Conservation (phyloP, 2,329 filamentous ascomycete species). For the Zymoseptoria pseudotritici region DNA sequence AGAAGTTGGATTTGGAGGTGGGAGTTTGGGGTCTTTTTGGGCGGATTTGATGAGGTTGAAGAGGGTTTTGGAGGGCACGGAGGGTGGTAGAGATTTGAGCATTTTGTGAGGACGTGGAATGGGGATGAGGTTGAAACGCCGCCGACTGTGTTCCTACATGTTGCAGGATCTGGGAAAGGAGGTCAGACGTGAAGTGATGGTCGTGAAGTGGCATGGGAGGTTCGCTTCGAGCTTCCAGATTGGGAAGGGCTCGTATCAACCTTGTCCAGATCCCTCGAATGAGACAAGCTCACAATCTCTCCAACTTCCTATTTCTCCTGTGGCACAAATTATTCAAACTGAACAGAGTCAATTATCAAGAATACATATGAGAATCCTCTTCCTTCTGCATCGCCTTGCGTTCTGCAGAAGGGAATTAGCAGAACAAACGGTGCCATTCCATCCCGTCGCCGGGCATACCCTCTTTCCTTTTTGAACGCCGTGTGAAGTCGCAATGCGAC, state of each 20-base stretch:
- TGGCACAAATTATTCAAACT: no score
- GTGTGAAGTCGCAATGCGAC: no score
- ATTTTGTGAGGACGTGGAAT: neutral
- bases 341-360: no score
- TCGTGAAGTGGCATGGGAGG: neutral
- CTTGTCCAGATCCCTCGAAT: no score
- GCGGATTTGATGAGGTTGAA: slow-evolving; percentile 7
- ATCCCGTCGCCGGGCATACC: no score
- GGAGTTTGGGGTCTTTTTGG: slow-evolving; percentile 11
- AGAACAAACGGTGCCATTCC: no score
- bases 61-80: slow-evolving; percentile 6
- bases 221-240: neutral
- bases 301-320: no score
- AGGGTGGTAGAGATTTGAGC: neutral
- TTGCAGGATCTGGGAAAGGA: neutral
- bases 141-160: neutral
- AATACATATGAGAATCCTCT: no score
- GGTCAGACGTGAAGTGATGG: neutral
- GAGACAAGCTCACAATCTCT: no score
- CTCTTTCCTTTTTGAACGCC: no score
- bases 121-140: neutral
- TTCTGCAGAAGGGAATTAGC: no score
- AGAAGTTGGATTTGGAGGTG: slow-evolving; percentile 10
- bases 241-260: neutral
- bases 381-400: no score